Percentiles rank a stretch among this genome's conserved stretches.
Evolutionary conservation across 169 alveolate species (phyloP).

Genomic region (Plasmodium cynomolgi): DNA sequence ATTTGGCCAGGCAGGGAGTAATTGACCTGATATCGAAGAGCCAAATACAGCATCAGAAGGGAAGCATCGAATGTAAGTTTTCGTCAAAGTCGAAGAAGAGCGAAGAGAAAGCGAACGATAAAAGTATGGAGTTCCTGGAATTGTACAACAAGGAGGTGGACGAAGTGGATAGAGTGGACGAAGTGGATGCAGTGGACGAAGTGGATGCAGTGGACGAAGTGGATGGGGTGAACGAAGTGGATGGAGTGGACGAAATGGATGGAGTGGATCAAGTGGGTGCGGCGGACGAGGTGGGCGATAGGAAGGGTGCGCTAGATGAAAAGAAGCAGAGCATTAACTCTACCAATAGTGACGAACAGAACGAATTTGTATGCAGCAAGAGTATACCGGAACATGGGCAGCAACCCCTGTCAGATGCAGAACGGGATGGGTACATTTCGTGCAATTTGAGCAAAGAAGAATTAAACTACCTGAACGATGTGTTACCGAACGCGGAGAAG

Average conservation of each 20-base stretch:
- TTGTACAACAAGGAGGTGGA: conserved; percentile 10
- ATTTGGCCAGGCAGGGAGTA: conserved; percentile 76
- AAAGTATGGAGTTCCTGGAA: conserved; percentile 40
- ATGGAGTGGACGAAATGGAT: background rate
- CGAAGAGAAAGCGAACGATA: conserved; percentile 25
- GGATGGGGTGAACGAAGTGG: too few relatives aligned
- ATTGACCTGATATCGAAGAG: conserved; percentile 71
- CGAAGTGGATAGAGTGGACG: too few relatives aligned
- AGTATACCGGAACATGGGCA: background rate
- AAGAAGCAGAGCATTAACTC: background rate
- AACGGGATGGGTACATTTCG: conserved; percentile 22
- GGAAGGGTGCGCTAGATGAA: background rate
- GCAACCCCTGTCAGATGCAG: background rate
- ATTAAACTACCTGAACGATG: conserved; percentile 17
- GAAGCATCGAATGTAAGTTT: conserved; percentile 2
- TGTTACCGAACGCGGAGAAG: conserved; percentile 21
- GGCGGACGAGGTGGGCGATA: background rate
- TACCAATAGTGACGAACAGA: background rate
- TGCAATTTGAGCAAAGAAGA: conserved; percentile 26
- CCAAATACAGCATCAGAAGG: conserved; percentile 45
- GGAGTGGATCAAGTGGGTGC: background rate
- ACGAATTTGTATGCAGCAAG: background rate
- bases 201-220: background rate
- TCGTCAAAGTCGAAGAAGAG: conserved; percentile 13
- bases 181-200: background rate